Percentiles rank a stretch among this genome's conserved stretches.
These are phyloP conservation scores for Tubosaeta sp. DNA, from an alignment of 768 basidiomycete species.

Conservation along the genomic window DNA sequence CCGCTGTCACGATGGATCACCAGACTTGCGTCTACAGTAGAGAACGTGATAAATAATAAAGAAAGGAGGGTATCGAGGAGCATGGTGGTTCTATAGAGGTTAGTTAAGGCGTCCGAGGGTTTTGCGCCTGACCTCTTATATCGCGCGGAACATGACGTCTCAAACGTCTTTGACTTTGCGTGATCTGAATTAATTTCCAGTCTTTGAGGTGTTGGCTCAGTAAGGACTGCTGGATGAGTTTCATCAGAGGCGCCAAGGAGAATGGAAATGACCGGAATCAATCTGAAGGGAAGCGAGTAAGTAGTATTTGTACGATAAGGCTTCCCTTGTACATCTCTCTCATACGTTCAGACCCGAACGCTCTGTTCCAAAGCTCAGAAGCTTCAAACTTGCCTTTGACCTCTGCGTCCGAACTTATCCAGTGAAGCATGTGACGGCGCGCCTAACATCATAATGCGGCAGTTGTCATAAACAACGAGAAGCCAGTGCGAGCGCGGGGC, in stretches of 20 bases:
- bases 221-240: neutral
- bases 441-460: too few species aligned
- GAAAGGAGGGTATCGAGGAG: neutral
- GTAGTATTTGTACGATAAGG: neutral
- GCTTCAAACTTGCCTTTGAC: too few species aligned
- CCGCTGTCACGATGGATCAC: neutral
- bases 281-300: neutral
- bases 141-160: neutral
- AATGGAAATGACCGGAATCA: neutral
- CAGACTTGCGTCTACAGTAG: neutral
- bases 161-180: neutral
- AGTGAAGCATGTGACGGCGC: too few species aligned
- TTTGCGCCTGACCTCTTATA: neutral
- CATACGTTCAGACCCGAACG: too few species aligned
- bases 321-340: too few species aligned
- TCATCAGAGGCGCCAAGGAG: neutral
- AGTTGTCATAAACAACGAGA: too few species aligned
- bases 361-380: too few species aligned
- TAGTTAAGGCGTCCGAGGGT: neutral
- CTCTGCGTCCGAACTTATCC: too few species aligned
- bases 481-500: too few species aligned
- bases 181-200: neutral
- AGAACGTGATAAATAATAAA: neutral
- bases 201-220: neutral
- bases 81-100: neutral